Base-by-base conservation (phyloP, 2,329 filamentous ascomycete genomes). In the Calonectria pseudoturangicola region DNA sequence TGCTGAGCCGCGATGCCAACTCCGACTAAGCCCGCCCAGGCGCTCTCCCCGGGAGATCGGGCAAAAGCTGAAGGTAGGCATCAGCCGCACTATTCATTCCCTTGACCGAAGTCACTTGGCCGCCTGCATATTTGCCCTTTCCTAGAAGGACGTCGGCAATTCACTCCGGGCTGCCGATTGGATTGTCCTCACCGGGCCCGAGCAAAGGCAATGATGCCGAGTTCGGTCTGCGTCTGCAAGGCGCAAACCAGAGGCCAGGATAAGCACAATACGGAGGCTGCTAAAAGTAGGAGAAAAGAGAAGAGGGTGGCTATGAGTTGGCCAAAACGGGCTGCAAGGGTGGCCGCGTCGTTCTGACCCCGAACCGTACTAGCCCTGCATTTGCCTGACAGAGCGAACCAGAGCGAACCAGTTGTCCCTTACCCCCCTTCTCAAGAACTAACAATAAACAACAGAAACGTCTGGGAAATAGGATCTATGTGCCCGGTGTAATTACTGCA, bases 291-390 rank as follows among this genome's bases (percentile, higher is more conserved):
- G 27, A 45, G 39, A 28, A 21, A 58, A n/a, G 28, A 58, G 25
- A 60, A 60, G 54, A 36, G 39, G 45, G 58, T 25, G n/a, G 33
- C 8, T 63, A 16, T 47, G 58, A 63, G 58, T 25, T 47, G 58
- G 41, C 45, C 25, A 47, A 47, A 28, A 47, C 41, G 58, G 39
- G 39, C 41, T 47, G 58, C 25, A 21, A 63, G 27, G 58, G 39
- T 43, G 28, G 39, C 21, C 58, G 27, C 33, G 18, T 30, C 8
- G 58, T 47, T 16, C 25, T 30, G 9, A 21, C 45, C 25, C 36
- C 41, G 58, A 43, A 47, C 18, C 25, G 25, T 41, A 21, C 54
- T 63, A 43, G 58, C 25, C 0, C 21, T 41, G 21, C 3, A 16
- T 39, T 30, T 21, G 58, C 58, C 58, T 63, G 25, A 33, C 13